A percentile compares a stretch with the other conserved stretches of the same genome.
Conservation (phyloP, 139 green algal species). For the Tetradesmus lagerheimii region DNA sequence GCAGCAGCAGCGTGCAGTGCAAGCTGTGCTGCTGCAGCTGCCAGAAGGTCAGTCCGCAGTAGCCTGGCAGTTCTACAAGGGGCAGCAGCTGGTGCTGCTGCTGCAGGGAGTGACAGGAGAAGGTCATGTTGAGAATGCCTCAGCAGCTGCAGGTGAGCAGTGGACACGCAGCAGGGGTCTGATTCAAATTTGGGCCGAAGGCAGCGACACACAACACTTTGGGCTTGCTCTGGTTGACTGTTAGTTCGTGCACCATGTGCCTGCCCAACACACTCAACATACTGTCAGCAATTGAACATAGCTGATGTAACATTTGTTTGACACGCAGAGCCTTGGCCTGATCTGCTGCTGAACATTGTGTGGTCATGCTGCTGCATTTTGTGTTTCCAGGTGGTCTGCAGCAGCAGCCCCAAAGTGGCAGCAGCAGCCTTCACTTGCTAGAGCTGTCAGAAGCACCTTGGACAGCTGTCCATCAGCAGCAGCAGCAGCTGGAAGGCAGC, state of each 20-base stretch:
- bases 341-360: background rate
- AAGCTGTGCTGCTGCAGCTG: constrained; percentile 28
- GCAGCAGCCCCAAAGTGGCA: background rate
- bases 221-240: background rate
- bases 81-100: constrained; percentile 33
- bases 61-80: constrained; percentile 24
- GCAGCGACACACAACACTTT: background rate
- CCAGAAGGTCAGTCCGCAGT: background rate
- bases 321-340: background rate
- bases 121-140: background rate
- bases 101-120: background rate
- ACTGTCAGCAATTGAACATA: too few relatives aligned
- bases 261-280: too few relatives aligned
- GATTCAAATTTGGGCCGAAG: too few relatives aligned
- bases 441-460: background rate
- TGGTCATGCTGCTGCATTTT: background rate
- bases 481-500: background rate
- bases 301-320: too few relatives aligned
- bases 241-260: too few relatives aligned
- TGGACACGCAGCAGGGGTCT: too few relatives aligned
- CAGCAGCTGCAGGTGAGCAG: background rate
- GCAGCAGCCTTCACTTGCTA: constrained; percentile 5
- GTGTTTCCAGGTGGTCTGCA: background rate
- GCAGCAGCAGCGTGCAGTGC: background rate
- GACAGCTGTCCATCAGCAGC: background rate